Evolutionary conservation across 805 yeast genomes (phyloP), one percentile per base, ranked within the genome.

Genomic region (Nakazawaea sp.): DNA sequence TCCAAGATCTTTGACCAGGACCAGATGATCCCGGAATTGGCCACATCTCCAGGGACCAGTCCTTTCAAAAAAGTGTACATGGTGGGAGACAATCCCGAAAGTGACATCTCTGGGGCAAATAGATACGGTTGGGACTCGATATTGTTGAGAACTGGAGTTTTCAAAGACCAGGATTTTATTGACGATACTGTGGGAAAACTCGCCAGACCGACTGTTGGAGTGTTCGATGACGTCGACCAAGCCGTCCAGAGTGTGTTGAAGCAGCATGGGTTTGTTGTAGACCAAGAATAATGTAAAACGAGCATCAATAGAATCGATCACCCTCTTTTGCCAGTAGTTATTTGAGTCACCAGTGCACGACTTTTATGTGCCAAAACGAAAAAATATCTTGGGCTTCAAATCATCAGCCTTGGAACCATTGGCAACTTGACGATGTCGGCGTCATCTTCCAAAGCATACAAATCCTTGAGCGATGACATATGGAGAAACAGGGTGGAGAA

Each of bases 11-110:
- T 37, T 8, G 45, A 41, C 9, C 46, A 47, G 8, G 43, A 45
- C 3, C 65, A 64, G 38, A 45, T 53, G 15, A 47, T 64, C 13
- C 83, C 83, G 1, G 52, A 49, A 16, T 56, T 78, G 38, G 70
- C 73, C 20, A 48, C 46, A n/a, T 45, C 67, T 2, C 70, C 71
- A 5, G 38, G 36, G 4, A 15, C 43, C 2, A 48, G 70, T 0
- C 77, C 73, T n/a, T 66, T 82, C 48, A 61, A 65, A 26, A 58
- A 70, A n/a, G 81, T 92, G 2, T 89, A 70, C 60, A 92, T 92
- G 98, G 86, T 92, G 25, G 98, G 98, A 20, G 98, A 92, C 59
- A 92, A 92, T 56, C 97, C 97, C 4, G 92, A 81, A 20, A 75
- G 88, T 35, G 98, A 92, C 55, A 92, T 92, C 37, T 69, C 70